Percentiles rank a stretch among this genome's conserved stretches.
These are phyloP conservation scores for Trichocomaceae sp. DNA, from an alignment of 2,329 filamentous ascomycete species.

Conservation along the genomic window DNA sequence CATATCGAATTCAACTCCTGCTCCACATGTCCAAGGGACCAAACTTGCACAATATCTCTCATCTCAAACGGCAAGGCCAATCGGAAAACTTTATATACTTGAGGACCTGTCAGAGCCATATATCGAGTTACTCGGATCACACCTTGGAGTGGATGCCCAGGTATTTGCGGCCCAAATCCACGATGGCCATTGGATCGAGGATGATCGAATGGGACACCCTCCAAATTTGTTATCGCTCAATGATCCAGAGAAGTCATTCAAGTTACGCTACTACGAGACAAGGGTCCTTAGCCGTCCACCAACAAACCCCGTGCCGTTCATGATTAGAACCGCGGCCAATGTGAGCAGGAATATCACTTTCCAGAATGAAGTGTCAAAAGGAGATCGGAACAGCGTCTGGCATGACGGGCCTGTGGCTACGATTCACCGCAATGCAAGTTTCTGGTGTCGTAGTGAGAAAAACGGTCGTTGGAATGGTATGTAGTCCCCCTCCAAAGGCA, in stretches of 20 bases:
- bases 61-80: neutral
- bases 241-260: neutral
- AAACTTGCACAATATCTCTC: neutral
- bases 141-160: neutral
- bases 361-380: neutral
- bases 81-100: neutral
- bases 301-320: neutral
- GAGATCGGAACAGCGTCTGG: neutral
- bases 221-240: neutral
- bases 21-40: neutral
- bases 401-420: neutral
- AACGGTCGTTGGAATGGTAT: neutral
- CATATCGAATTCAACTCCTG: neutral
- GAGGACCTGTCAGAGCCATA: slow-evolving; percentile 2
- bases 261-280: slow-evolving; percentile 3
- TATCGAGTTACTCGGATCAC: slow-evolving; percentile 1
- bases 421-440: neutral
- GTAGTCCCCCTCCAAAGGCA: neutral
- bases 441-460: neutral
- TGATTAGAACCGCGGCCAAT: neutral
- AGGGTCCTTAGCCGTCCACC: neutral
- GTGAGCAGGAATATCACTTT: slow-evolving; percentile 1
- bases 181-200: slow-evolving; percentile 1
- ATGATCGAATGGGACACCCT: neutral
- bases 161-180: slow-evolving; percentile 1